phyloP scores from a whole-genome alignment of 164 flowering plant species.

The Piper longum region DNA sequence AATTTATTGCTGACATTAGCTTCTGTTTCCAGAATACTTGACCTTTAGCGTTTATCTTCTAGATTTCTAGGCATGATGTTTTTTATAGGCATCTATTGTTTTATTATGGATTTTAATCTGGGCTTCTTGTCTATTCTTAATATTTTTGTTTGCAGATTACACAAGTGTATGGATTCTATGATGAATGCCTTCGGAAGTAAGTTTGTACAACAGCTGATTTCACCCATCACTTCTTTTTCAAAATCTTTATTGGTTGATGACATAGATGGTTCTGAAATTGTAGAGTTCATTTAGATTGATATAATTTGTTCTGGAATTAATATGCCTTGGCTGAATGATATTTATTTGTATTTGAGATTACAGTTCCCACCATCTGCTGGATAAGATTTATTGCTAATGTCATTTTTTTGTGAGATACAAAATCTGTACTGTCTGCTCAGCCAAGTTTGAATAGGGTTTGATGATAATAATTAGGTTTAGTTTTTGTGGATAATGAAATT shows the following conservation, averaged over 20 bases:
- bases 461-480: no score
- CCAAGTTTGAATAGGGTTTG: no score
- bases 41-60: not conserved
- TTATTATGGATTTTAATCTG: not conserved
- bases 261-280: no score
- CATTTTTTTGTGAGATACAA: no score
- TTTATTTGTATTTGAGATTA: no score
- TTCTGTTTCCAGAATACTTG: not conserved
- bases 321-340: no score
- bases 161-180: constrained; percentile 97
- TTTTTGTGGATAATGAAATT: no score
- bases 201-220: constrained; percentile 14
- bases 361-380: not conserved
- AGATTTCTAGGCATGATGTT: no score
- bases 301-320: no score
- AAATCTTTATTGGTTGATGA: not conserved
- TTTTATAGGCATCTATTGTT: not conserved
- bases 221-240: not conserved
- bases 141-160: constrained; percentile 67
- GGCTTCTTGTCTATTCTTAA: not conserved
- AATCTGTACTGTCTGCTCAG: no score
- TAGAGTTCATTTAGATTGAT: not conserved
- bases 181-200: constrained; percentile 95
- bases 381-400: not conserved
- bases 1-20: not conserved